Evolutionary conservation across 148 eudicot species (phyloP).

Genomic region (Spergularia bocconei): DNA sequence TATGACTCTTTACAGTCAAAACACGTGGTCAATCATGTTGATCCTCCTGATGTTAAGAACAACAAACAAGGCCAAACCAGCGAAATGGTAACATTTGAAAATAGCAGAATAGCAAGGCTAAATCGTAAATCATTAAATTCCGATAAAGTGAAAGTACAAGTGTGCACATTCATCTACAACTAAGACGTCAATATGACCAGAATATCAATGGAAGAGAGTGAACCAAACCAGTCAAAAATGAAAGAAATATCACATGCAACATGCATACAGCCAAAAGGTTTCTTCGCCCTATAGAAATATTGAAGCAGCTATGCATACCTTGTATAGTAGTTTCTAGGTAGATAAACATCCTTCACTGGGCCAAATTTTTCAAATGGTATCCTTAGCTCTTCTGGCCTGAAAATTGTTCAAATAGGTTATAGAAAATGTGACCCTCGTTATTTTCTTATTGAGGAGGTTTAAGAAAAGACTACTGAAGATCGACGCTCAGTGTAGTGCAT

Average conservation of each 20-base stretch:
- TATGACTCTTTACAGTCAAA: too few species aligned
- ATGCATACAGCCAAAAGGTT: neutral
- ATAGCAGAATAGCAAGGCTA: too few species aligned
- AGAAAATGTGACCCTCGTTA: too few species aligned
- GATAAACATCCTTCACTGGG: constrained; percentile 78
- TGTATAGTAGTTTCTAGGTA: constrained; percentile 81
- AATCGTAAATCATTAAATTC: too few species aligned
- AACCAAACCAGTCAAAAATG: neutral
- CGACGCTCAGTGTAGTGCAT: too few species aligned
- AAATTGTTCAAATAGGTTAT: constrained; percentile 15
- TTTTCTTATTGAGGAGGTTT: too few species aligned
- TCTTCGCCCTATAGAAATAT: neutral
- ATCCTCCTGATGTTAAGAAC: too few species aligned
- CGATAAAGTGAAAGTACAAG: neutral
- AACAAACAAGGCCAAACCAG: too few species aligned
- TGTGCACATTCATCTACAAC: neutral
- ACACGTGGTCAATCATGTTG: too few species aligned
- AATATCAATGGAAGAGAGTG: neutral
- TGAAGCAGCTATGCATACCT: constrained; percentile 45
- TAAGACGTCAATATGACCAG: neutral
- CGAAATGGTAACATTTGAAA: too few species aligned
- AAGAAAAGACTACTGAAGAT: too few species aligned
- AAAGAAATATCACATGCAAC: neutral
- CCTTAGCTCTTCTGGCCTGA: constrained; percentile 85
- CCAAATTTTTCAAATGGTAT: constrained; percentile 76